These are phyloP conservation scores for Hemerocallis citrina DNA, from an alignment of 106 monocot species.

Conservation along the genomic window DNA sequence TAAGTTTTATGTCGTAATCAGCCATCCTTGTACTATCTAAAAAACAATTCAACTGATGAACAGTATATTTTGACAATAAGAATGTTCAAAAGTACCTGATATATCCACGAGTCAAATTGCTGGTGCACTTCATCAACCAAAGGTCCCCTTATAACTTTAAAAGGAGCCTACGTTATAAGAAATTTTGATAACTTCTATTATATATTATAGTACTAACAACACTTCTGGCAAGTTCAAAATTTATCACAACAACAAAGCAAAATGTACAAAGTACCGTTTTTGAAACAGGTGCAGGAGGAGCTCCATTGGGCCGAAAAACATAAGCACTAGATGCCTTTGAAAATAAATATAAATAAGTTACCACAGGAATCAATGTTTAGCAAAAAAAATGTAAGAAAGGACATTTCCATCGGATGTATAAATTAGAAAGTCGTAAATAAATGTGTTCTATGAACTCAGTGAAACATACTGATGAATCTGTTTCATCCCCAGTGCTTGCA, in stretches of 20 bases:
- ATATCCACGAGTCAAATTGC: slow-evolving; percentile 50
- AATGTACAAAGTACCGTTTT: slow-evolving; percentile 33
- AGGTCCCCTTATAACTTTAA: slow-evolving; percentile 30
- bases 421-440: background rate
- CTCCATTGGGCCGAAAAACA: slow-evolving; percentile 68
- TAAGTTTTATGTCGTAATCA: background rate
- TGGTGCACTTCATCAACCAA: slow-evolving; percentile 59
- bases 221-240: background rate
- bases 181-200: background rate
- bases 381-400: no score
- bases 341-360: no score
- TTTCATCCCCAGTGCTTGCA: slow-evolving; percentile 44
- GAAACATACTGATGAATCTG: slow-evolving; percentile 43
- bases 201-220: background rate
- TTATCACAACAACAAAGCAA: background rate
- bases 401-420: no score
- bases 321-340: slow-evolving; percentile 71
- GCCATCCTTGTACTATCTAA: background rate
- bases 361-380: background rate
- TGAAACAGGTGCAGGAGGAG: slow-evolving; percentile 35
- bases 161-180: slow-evolving; percentile 19
- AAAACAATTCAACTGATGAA: background rate
- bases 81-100: slow-evolving; percentile 29
- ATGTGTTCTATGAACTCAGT: no score
- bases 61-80: slow-evolving; percentile 1